Evolutionary conservation across 2,329 filamentous ascomycete species (phyloP).

Genomic region (Trichophyton rubrum): DNA sequence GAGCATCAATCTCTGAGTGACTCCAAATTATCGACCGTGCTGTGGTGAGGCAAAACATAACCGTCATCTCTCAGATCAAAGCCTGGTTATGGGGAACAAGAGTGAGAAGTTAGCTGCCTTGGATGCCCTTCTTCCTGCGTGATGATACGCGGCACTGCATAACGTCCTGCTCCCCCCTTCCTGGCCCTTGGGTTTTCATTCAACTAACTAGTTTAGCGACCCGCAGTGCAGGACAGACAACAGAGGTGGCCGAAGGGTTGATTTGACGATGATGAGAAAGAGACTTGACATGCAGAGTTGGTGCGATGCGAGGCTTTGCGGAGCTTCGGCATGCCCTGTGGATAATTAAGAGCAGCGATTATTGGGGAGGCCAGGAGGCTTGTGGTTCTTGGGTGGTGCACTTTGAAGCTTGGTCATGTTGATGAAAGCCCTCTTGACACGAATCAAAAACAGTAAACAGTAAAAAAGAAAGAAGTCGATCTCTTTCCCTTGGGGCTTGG

Average conservation of each 20-base stretch:
- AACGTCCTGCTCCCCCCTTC: not conserved
- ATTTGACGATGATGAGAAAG: not conserved
- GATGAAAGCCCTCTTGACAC: not conserved
- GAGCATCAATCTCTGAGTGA: not conserved
- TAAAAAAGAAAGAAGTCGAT: not conserved
- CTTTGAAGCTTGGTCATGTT: slow-evolving; percentile 1
- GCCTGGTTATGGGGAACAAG: not conserved
- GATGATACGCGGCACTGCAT: not conserved
- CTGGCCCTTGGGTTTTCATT: not conserved
- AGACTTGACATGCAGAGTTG: not conserved
- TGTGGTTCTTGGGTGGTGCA: not conserved
- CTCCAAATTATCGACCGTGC: too few relatives aligned
- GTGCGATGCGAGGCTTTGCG: slow-evolving; percentile 2
- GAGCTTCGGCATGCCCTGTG: not conserved
- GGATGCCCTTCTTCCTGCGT: not conserved
- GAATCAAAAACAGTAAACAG: not conserved
- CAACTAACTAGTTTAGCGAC: not conserved
- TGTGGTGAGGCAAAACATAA: not conserved
- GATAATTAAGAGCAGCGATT: not conserved
- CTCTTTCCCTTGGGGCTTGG: not conserved
- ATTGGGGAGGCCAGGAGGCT: not conserved
- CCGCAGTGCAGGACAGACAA: not conserved
- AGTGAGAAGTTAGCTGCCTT: not conserved
- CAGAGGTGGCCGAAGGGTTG: not conserved
- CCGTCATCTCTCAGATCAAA: not conserved